Base-by-base conservation (phyloP, 352 stramenopile species). In the Globisporangium cederbergense region DNA sequence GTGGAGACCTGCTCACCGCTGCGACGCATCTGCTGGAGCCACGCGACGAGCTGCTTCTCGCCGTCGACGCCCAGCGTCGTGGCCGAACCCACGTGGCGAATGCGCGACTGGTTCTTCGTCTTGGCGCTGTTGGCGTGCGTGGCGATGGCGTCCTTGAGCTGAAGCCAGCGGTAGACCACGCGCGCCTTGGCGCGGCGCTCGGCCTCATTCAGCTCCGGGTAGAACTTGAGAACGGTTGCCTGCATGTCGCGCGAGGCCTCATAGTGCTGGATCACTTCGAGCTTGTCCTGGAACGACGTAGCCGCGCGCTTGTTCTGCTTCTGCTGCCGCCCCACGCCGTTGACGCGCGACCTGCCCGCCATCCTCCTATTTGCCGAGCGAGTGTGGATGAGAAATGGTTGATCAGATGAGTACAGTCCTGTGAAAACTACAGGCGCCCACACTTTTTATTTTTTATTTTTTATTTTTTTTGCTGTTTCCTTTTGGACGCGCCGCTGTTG, bases 281-380 rank as follows among this genome's bases (percentile, higher is more conserved):
- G 50, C 38, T 65, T 65, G 34, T 65, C 49, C 38, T 65, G 50
- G 50, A 65, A 65, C 60, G 60, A 60, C 50, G 60, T 65, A 16
- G 60, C 51, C 20, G 60, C 49, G 50, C 60, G 60, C 60, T 65
- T 65, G 60, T 60, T 30, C 60, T 65, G 60, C 60, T 65, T 65
- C 50, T 65, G 34, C 36, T 53, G 60, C 38, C 60, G 50, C 18
- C 60, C 60, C 3, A 20, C 18, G 60, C 60, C 60, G 18, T 64
- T 50, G 32, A 64, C 34, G 47, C 58, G 58, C 20, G 51, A 34
- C 2, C 58, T n/a, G 10, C 58, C 58, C 1, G 47, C 47, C 30
- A 28, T 28, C 25, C 25, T 28, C 25, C 25, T 28, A 28, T 28
- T 28, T 28, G 25, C 25, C 25, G 25, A 28, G 25, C 25, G 25